phyloP scores from a whole-genome alignment of 495 filamentous ascomycete species.

The Penicillium parvum region DNA sequence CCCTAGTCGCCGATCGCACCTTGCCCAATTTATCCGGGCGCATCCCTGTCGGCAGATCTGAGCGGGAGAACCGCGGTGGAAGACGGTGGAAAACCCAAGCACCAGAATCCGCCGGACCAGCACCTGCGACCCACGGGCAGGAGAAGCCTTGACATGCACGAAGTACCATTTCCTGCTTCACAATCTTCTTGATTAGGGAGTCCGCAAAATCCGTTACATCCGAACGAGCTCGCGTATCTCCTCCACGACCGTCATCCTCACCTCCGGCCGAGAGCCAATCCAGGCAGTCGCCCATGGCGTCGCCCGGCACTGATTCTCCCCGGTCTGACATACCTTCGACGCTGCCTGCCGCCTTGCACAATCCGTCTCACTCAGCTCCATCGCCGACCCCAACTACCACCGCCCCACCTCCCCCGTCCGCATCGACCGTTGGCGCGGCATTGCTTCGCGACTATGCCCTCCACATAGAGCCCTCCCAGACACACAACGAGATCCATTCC shows the following conservation, averaged over 20 bases:
- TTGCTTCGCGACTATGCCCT: conserved; percentile 44
- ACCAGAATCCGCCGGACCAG: neutral
- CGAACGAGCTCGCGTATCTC: conserved; percentile 21
- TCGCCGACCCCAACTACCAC: conserved; percentile 11
- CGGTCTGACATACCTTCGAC: conserved; percentile 18
- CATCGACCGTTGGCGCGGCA: conserved; percentile 31
- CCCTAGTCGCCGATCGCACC: conserved; percentile 1
- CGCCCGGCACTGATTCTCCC: conserved; percentile 15
- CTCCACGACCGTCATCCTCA: conserved; percentile 6
- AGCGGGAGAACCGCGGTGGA: conserved; percentile 10
- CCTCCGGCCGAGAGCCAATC: conserved; percentile 9
- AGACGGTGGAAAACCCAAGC: conserved; percentile 13
- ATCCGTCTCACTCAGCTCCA: conserved; percentile 9
- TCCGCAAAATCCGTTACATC: conserved; percentile 35
- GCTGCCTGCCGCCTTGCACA: conserved; percentile 1
- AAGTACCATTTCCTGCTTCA: neutral
- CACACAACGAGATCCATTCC: conserved; percentile 29
- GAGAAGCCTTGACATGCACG: no score
- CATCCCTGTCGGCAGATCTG: conserved; percentile 4
- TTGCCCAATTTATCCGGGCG: conserved; percentile 5
- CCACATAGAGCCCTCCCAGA: conserved; percentile 38
- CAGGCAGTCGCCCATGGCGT: conserved; percentile 18
- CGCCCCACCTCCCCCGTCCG: conserved; percentile 22
- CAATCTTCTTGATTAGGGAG: conserved; percentile 2
- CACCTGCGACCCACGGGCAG: conserved; percentile 7